Evolutionary conservation across 2,329 filamentous ascomycete genomes (phyloP), one percentile per base, ranked within the genome.

Genomic region (Rhinocladiella similis): DNA sequence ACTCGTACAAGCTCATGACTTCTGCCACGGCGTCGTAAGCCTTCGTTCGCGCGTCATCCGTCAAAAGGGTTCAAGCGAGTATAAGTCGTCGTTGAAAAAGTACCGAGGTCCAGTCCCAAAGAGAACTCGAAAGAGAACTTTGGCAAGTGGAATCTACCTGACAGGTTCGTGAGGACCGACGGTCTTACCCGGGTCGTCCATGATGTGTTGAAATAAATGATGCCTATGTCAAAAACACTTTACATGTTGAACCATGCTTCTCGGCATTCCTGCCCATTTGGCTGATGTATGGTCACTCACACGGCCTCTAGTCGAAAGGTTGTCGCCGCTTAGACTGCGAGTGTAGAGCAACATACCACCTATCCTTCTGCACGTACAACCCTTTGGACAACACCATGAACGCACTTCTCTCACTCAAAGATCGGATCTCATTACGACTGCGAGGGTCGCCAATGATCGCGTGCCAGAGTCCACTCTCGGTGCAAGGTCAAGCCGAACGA

Each of bases 361-460:
- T 18, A 35, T 39, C 20, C 33, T 49, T 19, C 36, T 49, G 39
- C 18, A 38, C 47, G n/a, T 36, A 49, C 29, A n/a, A 35, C 27
- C 47, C 27, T 49, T 39, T 22, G 13, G 47, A 49, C 47, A 49
- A 20, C 14, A 22, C 47, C 47, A 49, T 49, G 47, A 49, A 39
- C 10, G 36, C 36, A 7, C 36, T 39, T 39, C 36, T 41, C 48
- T 51, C 38, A n/a, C 48, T 43, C 36, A 51, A 42, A 51, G 22
- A 51, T 51, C 18, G 36, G n/a, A 43, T 51, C 38, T 51, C 48
- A 51, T 51, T 36, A 51, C 43, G n/a, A 46, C 43, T n/a, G 16
- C 25, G 19, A 22, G 19, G 14, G 16, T 46, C 43, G 43, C 43
- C 18, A 46, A 46, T 18, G 6, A 49, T 49, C 47, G 47, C 14